Percentiles rank a stretch among this genome's conserved stretches.
Conservation (phyloP, 306 rosid species). For the Cicer judaicum region DNA sequence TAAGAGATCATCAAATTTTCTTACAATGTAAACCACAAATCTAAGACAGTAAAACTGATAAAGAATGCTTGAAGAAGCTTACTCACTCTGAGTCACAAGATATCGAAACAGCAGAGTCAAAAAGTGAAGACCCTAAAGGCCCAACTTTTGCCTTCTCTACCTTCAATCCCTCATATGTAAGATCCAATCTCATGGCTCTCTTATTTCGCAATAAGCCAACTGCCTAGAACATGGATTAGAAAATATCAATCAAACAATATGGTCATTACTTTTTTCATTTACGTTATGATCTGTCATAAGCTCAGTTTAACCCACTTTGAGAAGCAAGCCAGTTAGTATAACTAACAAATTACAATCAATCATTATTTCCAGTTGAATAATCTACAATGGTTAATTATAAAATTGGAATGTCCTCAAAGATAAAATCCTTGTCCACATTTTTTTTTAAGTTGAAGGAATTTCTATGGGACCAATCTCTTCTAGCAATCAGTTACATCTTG, state of each 20-base stretch:
- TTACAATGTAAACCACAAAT: conserved; percentile 31
- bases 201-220: conserved; percentile 70
- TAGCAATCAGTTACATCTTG: neutral
- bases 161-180: conserved; percentile 58
- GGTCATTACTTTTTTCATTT: conserved; percentile 28
- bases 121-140: conserved; percentile 83
- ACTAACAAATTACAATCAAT: neutral
- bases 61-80: conserved; percentile 52
- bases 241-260: conserved; percentile 40
- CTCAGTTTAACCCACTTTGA: conserved; percentile 5
- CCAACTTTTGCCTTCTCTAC: conserved; percentile 95
- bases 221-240: conserved; percentile 59
- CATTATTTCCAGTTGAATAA: conserved; percentile 27
- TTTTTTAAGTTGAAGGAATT: conserved; percentile 9
- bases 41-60: conserved; percentile 19
- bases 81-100: conserved; percentile 75
- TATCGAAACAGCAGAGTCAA: conserved; percentile 94
- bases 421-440: conserved; percentile 15
- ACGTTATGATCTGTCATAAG: conserved; percentile 25
- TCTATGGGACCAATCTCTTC: conserved; percentile 12
- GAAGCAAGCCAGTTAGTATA: conserved; percentile 13
- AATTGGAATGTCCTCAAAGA: conserved; percentile 34
- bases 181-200: conserved; percentile 78
- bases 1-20: conserved; percentile 31
- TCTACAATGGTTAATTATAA: neutral